Percentiles rank a stretch among this genome's conserved stretches.
phyloP scores from a whole-genome alignment of 257 asterid species.

The Petrea volubilis region DNA sequence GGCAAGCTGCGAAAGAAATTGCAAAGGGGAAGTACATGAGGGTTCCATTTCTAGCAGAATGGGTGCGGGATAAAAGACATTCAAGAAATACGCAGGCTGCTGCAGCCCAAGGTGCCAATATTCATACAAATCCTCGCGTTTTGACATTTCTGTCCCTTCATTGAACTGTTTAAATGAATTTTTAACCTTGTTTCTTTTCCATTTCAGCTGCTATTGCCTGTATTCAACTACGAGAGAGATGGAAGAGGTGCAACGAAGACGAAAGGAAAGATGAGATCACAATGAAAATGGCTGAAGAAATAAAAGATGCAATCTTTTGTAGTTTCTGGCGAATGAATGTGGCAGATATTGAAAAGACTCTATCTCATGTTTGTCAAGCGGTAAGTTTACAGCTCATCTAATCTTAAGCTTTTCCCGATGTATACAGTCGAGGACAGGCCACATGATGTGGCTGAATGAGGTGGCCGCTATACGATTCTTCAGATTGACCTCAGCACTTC shows the following conservation, averaged over 20 bases:
- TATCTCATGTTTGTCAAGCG: conserved; percentile 71
- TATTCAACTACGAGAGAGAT: conserved; percentile 66
- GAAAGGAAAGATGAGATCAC: conserved; percentile 54
- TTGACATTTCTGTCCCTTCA: neutral
- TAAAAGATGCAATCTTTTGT: conserved; percentile 60
- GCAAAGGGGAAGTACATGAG: conserved; percentile 81
- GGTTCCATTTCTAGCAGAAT: conserved; percentile 83
- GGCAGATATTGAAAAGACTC: conserved; percentile 75
- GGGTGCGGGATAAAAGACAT: conserved; percentile 85
- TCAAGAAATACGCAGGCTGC: conserved; percentile 59
- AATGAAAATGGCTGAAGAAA: conserved; percentile 50
- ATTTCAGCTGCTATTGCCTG: conserved; percentile 63
- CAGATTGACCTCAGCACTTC: too few species aligned
- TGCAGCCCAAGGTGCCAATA: conserved; percentile 78
- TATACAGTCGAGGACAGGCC: too few species aligned
- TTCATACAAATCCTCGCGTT: neutral
- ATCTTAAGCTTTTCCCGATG: neutral
- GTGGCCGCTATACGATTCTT: too few species aligned
- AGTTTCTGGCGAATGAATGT: conserved; percentile 85
- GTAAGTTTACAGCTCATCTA: conserved; percentile 41
- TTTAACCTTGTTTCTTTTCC: neutral
- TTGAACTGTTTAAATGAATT: neutral
- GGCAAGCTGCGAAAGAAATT: conserved; percentile 83
- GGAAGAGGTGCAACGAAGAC: conserved; percentile 59
- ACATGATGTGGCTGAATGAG: too few species aligned